Base-by-base conservation (phyloP, 2,329 filamentous ascomycete genomes). In the Sporothrix brunneoviolacea region DNA sequence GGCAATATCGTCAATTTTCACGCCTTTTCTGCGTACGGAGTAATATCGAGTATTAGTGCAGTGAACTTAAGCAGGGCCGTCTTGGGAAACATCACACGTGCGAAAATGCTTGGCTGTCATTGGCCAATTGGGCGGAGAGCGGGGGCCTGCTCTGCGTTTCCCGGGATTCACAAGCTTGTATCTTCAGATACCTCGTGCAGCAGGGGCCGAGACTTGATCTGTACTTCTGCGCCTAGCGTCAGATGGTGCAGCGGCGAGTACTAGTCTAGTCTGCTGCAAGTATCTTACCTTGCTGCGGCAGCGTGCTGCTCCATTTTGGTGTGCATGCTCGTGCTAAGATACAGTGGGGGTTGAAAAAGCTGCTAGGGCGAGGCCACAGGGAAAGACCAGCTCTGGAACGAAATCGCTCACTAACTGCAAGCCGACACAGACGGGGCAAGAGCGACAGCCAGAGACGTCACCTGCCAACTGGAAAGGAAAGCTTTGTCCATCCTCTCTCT, bases 331-430 rank as follows among this genome's bases (percentile, higher is more conserved):
- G 8, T 41, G 22, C 28, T 48, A 41, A 27, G 9, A 9, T 28
- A 33, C 28, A 30, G 46, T 33, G 21, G 28, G n/a, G n/a, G n/a
- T n/a, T n/a, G n/a, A n/a, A n/a, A n/a, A n/a, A n/a, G n/a, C n/a
- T n/a, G n/a, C n/a, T n/a, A n/a, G n/a, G 35, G 42, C 21, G 9
- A 36, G 39, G n/a, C 24, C 39, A 9, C 21, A 24, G 21, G 39
- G 21, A 27, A 41, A 41, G 16, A 22, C 22, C 36, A n/a, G 38
- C 50, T 30, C 43, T 49, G 41, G 41, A 41, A 42, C 43, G 46
- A 40, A 35, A 37, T 54, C 37, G 46, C 46, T 52, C 42, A 39
- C 19, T 36, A 38, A 32, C 19, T 8, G 24, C n/a, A n/a, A n/a
- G n/a, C n/a, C n/a, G n/a, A n/a, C n/a, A n/a, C n/a, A n/a, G n/a